Conservation (phyloP, 1,284 basidiomycete genomes). For the Boletus semigastroideus region DNA sequence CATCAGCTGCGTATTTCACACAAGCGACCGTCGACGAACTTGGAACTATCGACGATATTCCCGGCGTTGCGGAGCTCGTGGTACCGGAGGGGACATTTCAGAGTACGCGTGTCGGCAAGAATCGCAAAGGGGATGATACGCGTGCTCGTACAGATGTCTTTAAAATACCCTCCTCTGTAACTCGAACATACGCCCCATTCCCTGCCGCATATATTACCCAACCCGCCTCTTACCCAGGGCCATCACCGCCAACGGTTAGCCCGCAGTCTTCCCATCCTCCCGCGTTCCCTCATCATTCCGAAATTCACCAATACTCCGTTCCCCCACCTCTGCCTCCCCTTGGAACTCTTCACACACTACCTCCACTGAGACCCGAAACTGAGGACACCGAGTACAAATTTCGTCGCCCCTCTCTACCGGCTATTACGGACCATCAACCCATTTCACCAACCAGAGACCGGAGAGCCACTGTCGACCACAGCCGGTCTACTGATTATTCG, state of each 20-base stretch:
- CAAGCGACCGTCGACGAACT: slow-evolving; percentile 66
- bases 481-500: slow-evolving; percentile 17
- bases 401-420: slow-evolving; percentile 33
- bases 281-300: slow-evolving; percentile 21
- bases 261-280: slow-evolving; percentile 24
- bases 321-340: slow-evolving; percentile 24
- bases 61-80: slow-evolving; percentile 48
- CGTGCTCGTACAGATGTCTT: slow-evolving; percentile 30
- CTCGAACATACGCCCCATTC: slow-evolving; percentile 58
- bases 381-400: slow-evolving; percentile 33
- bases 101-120: slow-evolving; percentile 58
- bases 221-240: slow-evolving; percentile 30
- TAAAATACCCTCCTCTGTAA: slow-evolving; percentile 29
- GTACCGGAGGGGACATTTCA: slow-evolving; percentile 64
- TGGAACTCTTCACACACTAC: slow-evolving; percentile 24
- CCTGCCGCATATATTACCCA: slow-evolving; percentile 41
- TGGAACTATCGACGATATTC: slow-evolving; percentile 62
- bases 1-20: slow-evolving; percentile 73
- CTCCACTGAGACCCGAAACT: slow-evolving; percentile 26
- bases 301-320: slow-evolving; percentile 31
- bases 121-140: slow-evolving; percentile 35
- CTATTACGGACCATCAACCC: slow-evolving; percentile 10
- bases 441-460: slow-evolving; percentile 11
- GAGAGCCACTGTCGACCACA: slow-evolving; percentile 17
- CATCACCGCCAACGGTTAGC: slow-evolving; percentile 17